phyloP scores from a whole-genome alignment of 192 early-diverging fungal species.

The Phycomyces blakesleeanus region DNA sequence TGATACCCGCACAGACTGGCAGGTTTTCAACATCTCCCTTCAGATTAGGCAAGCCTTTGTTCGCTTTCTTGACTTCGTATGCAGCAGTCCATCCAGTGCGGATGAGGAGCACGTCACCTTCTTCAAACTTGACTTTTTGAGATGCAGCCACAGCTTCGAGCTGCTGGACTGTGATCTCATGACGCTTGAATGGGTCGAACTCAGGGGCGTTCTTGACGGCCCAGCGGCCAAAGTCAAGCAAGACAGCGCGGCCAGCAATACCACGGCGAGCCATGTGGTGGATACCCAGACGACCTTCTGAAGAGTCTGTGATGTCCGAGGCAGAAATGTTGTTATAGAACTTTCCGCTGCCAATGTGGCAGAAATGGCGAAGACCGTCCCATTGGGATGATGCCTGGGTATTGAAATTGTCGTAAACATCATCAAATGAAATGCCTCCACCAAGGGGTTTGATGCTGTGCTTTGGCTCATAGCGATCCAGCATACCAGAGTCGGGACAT shows the following conservation, averaged over 20 bases:
- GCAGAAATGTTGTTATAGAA: constrained; percentile 27
- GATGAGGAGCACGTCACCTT: constrained; percentile 31
- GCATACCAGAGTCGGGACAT: constrained; percentile 7
- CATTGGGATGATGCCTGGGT: constrained; percentile 34
- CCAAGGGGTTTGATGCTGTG: background rate
- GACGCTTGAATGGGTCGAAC: constrained; percentile 20
- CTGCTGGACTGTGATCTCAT: constrained; percentile 22
- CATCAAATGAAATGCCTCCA: constrained; percentile 17
- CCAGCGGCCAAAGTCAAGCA: constrained; percentile 29
- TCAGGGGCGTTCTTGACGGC: constrained; percentile 13
- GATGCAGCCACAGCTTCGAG: constrained; percentile 19
- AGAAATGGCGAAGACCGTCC: constrained; percentile 30
- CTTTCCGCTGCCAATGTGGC: constrained; percentile 7
- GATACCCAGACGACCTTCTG: constrained; percentile 24
- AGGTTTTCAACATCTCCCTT: background rate
- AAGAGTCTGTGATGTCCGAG: background rate
- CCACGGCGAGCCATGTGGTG: constrained; percentile 32
- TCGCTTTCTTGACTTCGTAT: constrained; percentile 6
- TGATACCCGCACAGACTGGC: constrained; percentile 19
- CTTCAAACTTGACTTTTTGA: constrained; percentile 21
- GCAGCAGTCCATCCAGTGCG: constrained; percentile 26
- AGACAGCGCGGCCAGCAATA: constrained; percentile 28
- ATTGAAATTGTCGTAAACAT: constrained; percentile 32
- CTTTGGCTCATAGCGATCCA: constrained; percentile 5
- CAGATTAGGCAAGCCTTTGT: background rate